Percentiles rank a stretch among this genome's conserved stretches.
Conservation (phyloP, 768 basidiomycete genomes). For the Pulveroboletus sp. region DNA sequence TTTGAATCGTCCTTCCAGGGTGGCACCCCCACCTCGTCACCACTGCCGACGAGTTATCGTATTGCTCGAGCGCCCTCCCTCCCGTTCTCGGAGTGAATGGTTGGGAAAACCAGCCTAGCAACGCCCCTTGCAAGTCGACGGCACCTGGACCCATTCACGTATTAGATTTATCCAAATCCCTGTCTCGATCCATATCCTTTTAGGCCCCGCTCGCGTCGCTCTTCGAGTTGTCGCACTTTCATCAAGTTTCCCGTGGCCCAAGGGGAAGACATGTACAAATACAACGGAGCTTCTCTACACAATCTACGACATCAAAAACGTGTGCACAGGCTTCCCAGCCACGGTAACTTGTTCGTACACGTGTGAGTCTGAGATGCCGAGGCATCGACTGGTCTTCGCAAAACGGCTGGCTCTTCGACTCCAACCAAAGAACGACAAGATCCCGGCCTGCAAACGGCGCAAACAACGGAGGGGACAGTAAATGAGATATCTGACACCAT, state of each 20-base stretch:
- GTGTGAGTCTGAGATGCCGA: no score
- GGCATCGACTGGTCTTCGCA: not conserved
- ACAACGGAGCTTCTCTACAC: not conserved
- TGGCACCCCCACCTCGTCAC: not conserved
- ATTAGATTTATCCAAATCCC: not conserved
- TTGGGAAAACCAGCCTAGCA: no score
- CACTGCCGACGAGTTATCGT: no score
- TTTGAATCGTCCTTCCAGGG: not conserved
- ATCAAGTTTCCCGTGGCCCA: not conserved
- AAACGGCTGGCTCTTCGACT: not conserved
- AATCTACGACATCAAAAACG: not conserved
- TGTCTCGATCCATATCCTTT: not conserved
- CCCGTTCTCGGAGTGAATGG: not conserved
- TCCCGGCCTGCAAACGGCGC: no score
- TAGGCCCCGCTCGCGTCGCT: not conserved
- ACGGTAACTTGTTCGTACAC: no score
- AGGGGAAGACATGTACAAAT: not conserved
- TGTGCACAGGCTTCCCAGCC: no score
- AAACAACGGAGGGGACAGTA: not conserved
- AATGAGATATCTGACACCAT: not conserved
- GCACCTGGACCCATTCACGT: no score
- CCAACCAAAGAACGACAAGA: no score
- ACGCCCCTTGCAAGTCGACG: not conserved
- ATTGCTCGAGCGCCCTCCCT: not conserved
- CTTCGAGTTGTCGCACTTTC: not conserved